Evolutionary conservation across 106 monocot species (phyloP).

Genomic region (Dendrobium chrysotoxum): DNA sequence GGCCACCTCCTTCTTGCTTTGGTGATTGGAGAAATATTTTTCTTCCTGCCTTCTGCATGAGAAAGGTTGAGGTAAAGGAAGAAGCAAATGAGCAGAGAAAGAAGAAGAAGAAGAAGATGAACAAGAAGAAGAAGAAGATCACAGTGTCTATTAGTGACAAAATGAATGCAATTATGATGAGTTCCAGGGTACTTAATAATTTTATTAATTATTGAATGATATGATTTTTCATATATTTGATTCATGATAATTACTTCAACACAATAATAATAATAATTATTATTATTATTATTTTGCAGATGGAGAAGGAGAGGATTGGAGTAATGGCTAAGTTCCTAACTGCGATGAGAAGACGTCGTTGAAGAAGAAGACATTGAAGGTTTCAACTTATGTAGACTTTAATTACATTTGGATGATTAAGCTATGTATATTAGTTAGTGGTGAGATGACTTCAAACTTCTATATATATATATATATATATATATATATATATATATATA

Average conservation of each 20-base stretch:
- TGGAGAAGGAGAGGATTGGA: conserved; percentile 9
- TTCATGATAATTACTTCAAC: not conserved
- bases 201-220: not conserved
- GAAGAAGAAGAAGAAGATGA: not conserved
- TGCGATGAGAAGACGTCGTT: not conserved
- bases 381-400: not conserved
- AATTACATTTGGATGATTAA: not conserved
- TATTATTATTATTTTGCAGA: not conserved
- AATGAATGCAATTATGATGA: conserved; percentile 8
- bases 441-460: not conserved
- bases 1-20: not conserved
- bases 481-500: not conserved
- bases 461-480: not conserved
- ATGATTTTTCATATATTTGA: not conserved
- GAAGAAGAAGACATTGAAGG: not conserved
- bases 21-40: conserved; percentile 5
- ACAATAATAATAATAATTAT: not conserved
- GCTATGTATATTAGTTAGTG: not conserved
- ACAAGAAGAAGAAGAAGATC: not conserved
- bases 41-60: not conserved
- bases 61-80: not conserved
- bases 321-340: conserved; percentile 1
- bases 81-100: not conserved
- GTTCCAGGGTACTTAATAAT: not conserved
- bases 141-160: not conserved